Evolutionary conservation across 192 early-diverging fungal species (phyloP), one percentile per base, ranked within the genome.

Genomic region (Lunasporangiospora selenospora): DNA sequence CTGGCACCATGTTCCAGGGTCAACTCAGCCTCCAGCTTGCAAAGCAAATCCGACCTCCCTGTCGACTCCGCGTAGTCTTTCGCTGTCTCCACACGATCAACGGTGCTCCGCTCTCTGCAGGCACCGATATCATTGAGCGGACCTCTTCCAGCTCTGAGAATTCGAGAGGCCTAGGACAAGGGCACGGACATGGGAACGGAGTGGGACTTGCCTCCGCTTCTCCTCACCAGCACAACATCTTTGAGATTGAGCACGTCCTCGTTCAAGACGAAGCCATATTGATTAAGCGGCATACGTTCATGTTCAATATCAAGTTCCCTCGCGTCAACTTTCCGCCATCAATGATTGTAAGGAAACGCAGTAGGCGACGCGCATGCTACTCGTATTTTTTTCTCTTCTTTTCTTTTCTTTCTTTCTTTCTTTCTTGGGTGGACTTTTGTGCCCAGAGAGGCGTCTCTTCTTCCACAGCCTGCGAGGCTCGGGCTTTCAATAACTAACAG

Each of bases 221-320:
- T 19, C 44, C 7, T n/a, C 62, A 45, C 8, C 44, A 44, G 19
- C 51, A 59, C 15, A 50, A 13, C 6, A 4, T 73, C 13, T 73
- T 73, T 53, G 53, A 55, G 29, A 55, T 58, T 13, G 61, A 63
- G 12, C 53, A 73, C 29, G n/a, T 58, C 15, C 45, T 73, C 6
- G 36, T 63, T 30, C 30, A 58, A 27, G 69, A 73, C 43, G 45
- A 62, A 55, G 29, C 55, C 10, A 27, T 73, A 13, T 52, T 50
- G 3, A 40, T 45, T 27, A 73, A 63, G 49, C 18, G 69, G n/a
- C 69, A 73, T 37, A 40, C 69, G 19, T 73, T 62, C 15, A 42
- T 73, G 42, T 73, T 73, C 55, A 73, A 57, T 4, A 63, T 73
- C 40, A 73, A 58, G 43, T 73, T 73, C 37, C 69, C 69, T 11